These are phyloP conservation scores for Ogataea hybrid DNA, from an alignment of 1,139 yeast species.

Conservation along the genomic window DNA sequence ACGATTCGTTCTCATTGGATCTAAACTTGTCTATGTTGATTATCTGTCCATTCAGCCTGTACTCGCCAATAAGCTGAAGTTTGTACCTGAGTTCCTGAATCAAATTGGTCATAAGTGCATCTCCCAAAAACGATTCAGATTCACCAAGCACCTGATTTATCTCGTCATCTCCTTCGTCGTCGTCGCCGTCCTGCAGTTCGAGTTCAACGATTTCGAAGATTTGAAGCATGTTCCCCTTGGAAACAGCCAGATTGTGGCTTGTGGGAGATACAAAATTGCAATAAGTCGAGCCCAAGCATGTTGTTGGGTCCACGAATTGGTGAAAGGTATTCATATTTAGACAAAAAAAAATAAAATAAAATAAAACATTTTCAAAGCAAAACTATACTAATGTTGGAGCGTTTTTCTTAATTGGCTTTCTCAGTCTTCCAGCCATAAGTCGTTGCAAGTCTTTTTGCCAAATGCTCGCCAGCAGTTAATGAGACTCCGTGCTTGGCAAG, in stretches of 20 bases:
- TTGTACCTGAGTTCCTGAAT: conserved; percentile 31
- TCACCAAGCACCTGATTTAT: conserved; percentile 18
- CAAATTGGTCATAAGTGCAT: conserved; percentile 18
- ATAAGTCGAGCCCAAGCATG: conserved; percentile 60
- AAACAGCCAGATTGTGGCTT: conserved; percentile 58
- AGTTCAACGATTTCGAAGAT: conserved; percentile 48
- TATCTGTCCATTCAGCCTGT: conserved; percentile 68
- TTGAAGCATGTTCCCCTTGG: conserved; percentile 72
- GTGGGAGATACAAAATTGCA: conserved; percentile 58
- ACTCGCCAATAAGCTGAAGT: conserved; percentile 62
- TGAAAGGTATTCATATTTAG: conserved; percentile 73
- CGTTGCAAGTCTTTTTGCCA: conserved; percentile 60
- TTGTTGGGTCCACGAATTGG: conserved; percentile 77
- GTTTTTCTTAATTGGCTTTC: neutral
- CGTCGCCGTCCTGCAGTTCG: conserved; percentile 15
- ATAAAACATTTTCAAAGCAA: neutral
- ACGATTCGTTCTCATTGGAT: conserved; percentile 46
- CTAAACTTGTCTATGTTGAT: conserved; percentile 55
- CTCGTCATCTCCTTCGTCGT: conserved; percentile 17
- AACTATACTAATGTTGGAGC: neutral
- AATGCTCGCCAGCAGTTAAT: conserved; percentile 68
- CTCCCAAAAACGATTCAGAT: conserved; percentile 21
- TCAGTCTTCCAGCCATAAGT: conserved; percentile 46
- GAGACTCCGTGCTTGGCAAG: conserved; percentile 35
- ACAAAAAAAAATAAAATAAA: conserved; percentile 2